Conservation (phyloP, 441 rosid genomes). For the Gossypium lobatum region DNA sequence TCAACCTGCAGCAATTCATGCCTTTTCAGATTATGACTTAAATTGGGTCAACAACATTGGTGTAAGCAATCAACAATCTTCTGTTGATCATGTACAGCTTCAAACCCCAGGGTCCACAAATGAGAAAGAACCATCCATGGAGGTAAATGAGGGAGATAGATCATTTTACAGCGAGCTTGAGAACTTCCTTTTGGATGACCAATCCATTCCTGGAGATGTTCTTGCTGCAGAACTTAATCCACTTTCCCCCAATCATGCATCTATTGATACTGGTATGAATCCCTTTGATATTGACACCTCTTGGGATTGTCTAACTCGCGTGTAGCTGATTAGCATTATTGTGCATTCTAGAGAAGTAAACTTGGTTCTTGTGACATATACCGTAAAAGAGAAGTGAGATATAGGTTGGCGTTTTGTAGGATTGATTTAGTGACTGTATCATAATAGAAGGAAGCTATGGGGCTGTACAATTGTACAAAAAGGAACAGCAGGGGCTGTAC, state of each 20-base stretch:
- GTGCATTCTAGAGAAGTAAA: conserved; percentile 12
- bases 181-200: conserved; percentile 37
- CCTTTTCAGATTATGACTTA: conserved; percentile 18
- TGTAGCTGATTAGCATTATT: conserved; percentile 16
- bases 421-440: conserved; percentile 8
- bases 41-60: conserved; percentile 15
- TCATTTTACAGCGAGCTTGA: conserved; percentile 21
- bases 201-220: conserved; percentile 23
- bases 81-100: conserved; percentile 19
- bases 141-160: conserved; percentile 18
- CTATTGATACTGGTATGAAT: conserved; percentile 36
- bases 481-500: conserved; percentile 15
- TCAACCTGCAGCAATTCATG: conserved; percentile 11
- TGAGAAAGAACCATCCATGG: conserved; percentile 17
- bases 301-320: conserved; percentile 41
- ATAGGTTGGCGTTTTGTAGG: conserved; percentile 8
- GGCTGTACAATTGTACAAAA: conserved; percentile 23
- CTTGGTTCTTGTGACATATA: neutral
- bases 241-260: conserved; percentile 25
- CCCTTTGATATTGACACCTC: conserved; percentile 53
- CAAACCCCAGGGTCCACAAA: conserved; percentile 9
- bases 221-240: conserved; percentile 18
- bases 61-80: conserved; percentile 22
- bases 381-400: neutral
- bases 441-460: conserved; percentile 10